A percentile compares a stretch with the other conserved stretches of the same genome.
Conservation (phyloP, 2,329 filamentous ascomycete genomes). For the Talaromyces sp. region DNA sequence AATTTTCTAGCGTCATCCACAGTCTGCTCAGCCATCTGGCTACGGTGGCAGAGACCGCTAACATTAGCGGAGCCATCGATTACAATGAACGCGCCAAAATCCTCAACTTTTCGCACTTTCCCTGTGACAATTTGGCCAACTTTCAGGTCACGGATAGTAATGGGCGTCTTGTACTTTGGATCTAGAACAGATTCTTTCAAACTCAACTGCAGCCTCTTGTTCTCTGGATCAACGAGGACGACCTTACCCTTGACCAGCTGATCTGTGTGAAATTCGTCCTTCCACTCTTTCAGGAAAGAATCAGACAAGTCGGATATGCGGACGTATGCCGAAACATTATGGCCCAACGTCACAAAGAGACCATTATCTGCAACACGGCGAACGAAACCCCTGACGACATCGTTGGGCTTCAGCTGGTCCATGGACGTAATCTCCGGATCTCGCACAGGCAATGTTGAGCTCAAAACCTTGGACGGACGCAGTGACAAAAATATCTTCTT, state of each 20-base stretch:
- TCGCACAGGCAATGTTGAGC: slow-evolving; percentile 73
- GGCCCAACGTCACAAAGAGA: slow-evolving; percentile 79
- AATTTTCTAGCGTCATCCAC: slow-evolving; percentile 84
- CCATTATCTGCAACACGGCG: slow-evolving; percentile 87
- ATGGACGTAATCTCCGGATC: slow-evolving; percentile 73
- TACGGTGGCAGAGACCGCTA: slow-evolving; percentile 88
- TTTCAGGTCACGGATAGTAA: slow-evolving; percentile 73
- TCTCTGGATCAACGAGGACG: slow-evolving; percentile 63
- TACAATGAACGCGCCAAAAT: slow-evolving; percentile 92
- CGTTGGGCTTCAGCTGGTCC: slow-evolving; percentile 69
- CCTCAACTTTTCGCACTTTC: slow-evolving; percentile 87
- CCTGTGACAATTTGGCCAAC: slow-evolving; percentile 80
- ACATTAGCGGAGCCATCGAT: slow-evolving; percentile 83
- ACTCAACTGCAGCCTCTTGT: slow-evolving; percentile 76
- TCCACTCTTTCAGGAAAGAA: slow-evolving; percentile 91
- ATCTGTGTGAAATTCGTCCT: slow-evolving; percentile 78
- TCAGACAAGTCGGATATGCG: slow-evolving; percentile 88
- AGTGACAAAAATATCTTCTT: slow-evolving; percentile 80
- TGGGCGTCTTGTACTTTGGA: slow-evolving; percentile 68
- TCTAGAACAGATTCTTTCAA: slow-evolving; percentile 82
- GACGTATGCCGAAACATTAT: slow-evolving; percentile 75
- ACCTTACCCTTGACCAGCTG: slow-evolving; percentile 89
- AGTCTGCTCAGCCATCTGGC: slow-evolving; percentile 80
- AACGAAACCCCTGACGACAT: slow-evolving; percentile 85
- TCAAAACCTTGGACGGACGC: slow-evolving; percentile 82